Conservation (phyloP, 2,329 filamentous ascomycete genomes). For the Trichoderma pleuroti region DNA sequence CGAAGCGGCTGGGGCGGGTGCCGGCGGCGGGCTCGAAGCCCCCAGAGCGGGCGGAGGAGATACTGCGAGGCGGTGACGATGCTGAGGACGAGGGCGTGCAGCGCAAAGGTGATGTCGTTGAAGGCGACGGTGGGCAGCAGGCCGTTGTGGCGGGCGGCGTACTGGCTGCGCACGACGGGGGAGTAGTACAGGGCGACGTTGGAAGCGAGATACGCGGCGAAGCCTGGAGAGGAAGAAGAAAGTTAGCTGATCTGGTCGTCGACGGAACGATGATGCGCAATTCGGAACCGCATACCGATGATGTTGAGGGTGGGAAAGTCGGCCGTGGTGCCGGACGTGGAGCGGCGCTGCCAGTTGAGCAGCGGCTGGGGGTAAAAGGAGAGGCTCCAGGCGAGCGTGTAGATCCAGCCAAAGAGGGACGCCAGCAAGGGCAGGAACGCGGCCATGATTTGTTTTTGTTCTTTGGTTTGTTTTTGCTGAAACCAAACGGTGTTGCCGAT, state of each 20-base stretch:
- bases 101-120: constrained; percentile 87
- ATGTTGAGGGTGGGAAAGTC: constrained; percentile 80
- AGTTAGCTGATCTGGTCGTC: not conserved
- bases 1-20: constrained; percentile 56
- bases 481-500: not conserved
- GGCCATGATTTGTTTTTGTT: constrained; percentile 17
- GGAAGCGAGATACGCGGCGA: constrained; percentile 71
- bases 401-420: constrained; percentile 69
- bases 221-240: constrained; percentile 47
- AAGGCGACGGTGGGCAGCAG: constrained; percentile 79
- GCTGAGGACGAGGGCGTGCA: constrained; percentile 73
- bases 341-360: constrained; percentile 71
- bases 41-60: constrained; percentile 69
- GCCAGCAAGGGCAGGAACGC: constrained; percentile 49
- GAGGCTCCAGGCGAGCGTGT: constrained; percentile 73
- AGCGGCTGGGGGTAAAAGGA: constrained; percentile 92
- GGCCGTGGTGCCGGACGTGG: constrained; percentile 79
- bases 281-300: constrained; percentile 44
- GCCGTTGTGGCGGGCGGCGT: constrained; percentile 72
- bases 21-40: constrained; percentile 61
- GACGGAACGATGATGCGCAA: not conserved
- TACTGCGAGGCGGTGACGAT: constrained; percentile 72
- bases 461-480: too few relatives aligned
- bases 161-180: constrained; percentile 71
- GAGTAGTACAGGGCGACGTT: constrained; percentile 77